Evolutionary conservation across 2,329 filamentous ascomycete species (phyloP), one percentile per base, ranked within the genome.

Genomic region (Fusarium dlaminii): DNA sequence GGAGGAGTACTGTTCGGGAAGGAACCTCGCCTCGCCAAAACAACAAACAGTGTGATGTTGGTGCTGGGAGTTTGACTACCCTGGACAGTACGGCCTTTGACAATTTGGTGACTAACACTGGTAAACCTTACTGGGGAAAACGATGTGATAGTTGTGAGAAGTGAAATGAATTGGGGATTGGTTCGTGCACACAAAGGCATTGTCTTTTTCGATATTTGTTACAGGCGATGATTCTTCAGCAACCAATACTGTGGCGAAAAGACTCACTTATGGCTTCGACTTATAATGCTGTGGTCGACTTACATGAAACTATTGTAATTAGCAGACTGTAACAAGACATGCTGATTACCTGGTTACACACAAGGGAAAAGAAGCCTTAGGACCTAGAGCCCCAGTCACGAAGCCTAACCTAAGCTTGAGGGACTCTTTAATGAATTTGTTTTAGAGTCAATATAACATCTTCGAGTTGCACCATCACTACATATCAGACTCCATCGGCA

Each of bases 401-500:
- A 32, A n/a, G 11, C 22, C 3, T 13, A 32, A 32, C 6, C 0
- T 4, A 5, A 51, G 8, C 8, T 24, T 0, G 10, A 32, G 30
- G 48, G 22, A 6, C 30, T 34, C 30, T 10, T 34, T 18, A 10
- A 51, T 34, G 30, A 20, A 24, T 24, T 13, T 20, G 22, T 49
- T 18, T 24, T 13, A 24, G 8, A 48, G 18, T 15, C 13, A 57
- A 13, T 20, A 18, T 8, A 57, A 27, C 17, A 10, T 46, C 39
- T 46, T 22, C 27, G 14, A 22, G 18, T 48, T 36, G 22, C 27
- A 29, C 8, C 24, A 18, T 5, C 29, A 32, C 15, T 63, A 67
- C 13, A 24, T 46, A 52, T 80, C 79, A 6, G 79, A 70, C 22
- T 58, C 68, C 29, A 75, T 80, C 5, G 84, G 82, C 60, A 86